Conservation (phyloP, 163 green algal species). For the Trebouxiophyceae sp. region DNA sequence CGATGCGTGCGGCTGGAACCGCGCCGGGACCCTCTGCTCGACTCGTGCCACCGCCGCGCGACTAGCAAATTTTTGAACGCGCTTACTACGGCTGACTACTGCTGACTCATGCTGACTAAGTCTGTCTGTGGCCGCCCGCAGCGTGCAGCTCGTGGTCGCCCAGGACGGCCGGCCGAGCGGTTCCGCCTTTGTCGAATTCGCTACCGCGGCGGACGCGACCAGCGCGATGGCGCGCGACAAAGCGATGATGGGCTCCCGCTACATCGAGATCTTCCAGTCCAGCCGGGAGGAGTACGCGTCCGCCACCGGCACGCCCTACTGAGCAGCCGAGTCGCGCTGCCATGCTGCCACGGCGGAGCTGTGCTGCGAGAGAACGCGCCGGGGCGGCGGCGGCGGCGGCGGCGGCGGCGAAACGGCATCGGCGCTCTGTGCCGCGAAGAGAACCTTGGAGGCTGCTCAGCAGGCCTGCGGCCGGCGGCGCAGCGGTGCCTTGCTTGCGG, state of each 20-base stretch:
- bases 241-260: slow-evolving; percentile 69
- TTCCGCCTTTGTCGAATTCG: slow-evolving; percentile 81
- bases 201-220: slow-evolving; percentile 43
- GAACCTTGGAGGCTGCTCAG: no score
- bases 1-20: not conserved
- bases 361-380: no score
- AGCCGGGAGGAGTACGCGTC: slow-evolving; percentile 32
- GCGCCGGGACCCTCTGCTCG: no score
- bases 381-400: no score
- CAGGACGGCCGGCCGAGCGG: slow-evolving; percentile 56
- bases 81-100: slow-evolving; percentile 4
- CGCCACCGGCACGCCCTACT: slow-evolving; percentile 8
- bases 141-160: not conserved
- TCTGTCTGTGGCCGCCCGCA: not conserved
- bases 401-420: no score
- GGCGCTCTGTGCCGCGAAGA: no score
- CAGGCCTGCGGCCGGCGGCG: no score
- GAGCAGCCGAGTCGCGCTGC: no score
- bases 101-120: not conserved
- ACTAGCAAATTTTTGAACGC: no score
- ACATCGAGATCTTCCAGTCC: slow-evolving; percentile 71
- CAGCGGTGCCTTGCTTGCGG: no score
- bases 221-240: slow-evolving; percentile 59
- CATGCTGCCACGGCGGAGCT: no score
- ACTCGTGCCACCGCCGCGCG: no score